Conservation (phyloP, 116 monocot genomes). For the Phalaenopsis hybrid region DNA sequence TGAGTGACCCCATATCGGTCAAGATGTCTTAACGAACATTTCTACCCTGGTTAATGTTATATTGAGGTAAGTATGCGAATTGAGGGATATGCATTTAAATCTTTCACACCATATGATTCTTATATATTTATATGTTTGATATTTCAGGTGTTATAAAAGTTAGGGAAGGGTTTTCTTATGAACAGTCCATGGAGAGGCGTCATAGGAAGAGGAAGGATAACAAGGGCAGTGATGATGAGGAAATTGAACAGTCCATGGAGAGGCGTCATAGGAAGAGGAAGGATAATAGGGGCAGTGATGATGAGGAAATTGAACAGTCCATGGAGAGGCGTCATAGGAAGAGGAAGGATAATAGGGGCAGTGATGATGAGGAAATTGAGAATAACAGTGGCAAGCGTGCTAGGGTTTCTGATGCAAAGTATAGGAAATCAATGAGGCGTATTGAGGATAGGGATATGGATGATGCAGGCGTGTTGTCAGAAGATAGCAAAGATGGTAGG, state of each 20-base stretch:
- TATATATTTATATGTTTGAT: no score
- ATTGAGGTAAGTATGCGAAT: no score
- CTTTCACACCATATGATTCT: no score
- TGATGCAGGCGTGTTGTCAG: constrained; percentile 8
- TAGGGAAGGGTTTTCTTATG: constrained; percentile 10
- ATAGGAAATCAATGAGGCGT: constrained; percentile 23
- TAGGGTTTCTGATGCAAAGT: constrained; percentile 27
- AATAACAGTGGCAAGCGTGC: constrained; percentile 22
- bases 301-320: constrained; percentile 10
- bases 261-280: constrained; percentile 39
- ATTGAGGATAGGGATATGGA: constrained; percentile 14
- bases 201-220: no score
- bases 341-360: no score
- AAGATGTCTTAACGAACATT: no score
- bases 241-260: constrained; percentile 4
- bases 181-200: neutral
- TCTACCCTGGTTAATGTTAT: no score
- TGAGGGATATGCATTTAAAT: no score
- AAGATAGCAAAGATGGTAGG: constrained; percentile 9
- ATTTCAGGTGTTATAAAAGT: no score
- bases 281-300: constrained; percentile 19
- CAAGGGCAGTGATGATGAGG: no score
- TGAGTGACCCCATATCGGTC: no score
- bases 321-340: no score
- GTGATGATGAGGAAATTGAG: constrained; percentile 5